phyloP scores from a whole-genome alignment of 192 early-diverging fungal genomes.

The Chytriomyces hyalinus region DNA sequence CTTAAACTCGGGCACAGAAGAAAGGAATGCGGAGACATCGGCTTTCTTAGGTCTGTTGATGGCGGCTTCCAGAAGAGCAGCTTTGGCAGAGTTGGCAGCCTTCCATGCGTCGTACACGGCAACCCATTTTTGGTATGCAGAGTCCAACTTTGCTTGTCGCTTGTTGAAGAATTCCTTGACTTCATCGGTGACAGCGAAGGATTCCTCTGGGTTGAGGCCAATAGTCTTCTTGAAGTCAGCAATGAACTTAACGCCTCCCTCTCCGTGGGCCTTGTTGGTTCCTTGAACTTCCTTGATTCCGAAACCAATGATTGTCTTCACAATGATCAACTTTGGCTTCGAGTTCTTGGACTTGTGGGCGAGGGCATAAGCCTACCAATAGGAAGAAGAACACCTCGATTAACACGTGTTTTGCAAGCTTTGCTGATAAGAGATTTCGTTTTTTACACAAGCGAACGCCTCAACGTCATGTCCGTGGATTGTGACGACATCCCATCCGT shows the following conservation, averaged over 20 bases:
- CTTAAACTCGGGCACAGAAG: constrained; percentile 29
- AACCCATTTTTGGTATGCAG: constrained; percentile 78
- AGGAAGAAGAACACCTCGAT: neutral
- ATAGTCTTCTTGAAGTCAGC: constrained; percentile 78
- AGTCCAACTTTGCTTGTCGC: constrained; percentile 63
- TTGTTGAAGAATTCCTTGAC: constrained; percentile 56
- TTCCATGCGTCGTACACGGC: constrained; percentile 73
- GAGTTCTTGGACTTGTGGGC: constrained; percentile 90
- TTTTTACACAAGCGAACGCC: constrained; percentile 27
- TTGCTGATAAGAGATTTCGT: neutral
- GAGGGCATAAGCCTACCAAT: constrained; percentile 72
- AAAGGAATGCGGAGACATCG: constrained; percentile 25
- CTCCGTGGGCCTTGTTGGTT: constrained; percentile 91
- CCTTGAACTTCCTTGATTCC: constrained; percentile 84
- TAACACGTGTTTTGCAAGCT: neutral
- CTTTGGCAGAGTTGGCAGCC: constrained; percentile 68
- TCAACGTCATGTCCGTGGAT: constrained; percentile 35
- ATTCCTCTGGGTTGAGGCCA: constrained; percentile 79
- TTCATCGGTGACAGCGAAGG: constrained; percentile 73
- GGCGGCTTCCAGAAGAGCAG: constrained; percentile 25
- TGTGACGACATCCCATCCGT: constrained; percentile 73
- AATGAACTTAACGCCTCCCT: constrained; percentile 40
- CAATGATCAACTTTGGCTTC: constrained; percentile 36
- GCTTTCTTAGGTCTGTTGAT: constrained; percentile 35
- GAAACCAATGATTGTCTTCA: constrained; percentile 89